Evolutionary conservation across 768 basidiomycete genomes (phyloP).

Genomic region (Hygrophoropsis aurantiaca): DNA sequence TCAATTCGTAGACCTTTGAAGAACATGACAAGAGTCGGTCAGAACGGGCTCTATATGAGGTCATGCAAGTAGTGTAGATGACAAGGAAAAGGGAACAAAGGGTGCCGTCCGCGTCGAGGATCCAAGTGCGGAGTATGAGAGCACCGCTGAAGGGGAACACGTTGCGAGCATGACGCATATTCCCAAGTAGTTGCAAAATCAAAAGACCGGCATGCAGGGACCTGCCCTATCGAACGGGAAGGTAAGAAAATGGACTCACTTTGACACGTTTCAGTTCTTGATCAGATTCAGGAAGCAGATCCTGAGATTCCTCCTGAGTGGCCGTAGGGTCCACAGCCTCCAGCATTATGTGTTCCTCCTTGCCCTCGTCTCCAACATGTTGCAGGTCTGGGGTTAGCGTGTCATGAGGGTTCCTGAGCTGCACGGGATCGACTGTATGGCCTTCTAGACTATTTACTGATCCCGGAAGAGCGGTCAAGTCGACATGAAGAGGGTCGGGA

Average conservation of each 20-base stretch:
- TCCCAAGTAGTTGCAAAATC: constrained; percentile 19
- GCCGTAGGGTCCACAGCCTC: constrained; percentile 38
- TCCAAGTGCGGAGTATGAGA: constrained; percentile 9
- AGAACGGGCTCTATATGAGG: constrained; percentile 29
- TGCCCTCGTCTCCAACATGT: constrained; percentile 32
- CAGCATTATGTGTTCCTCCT: constrained; percentile 33
- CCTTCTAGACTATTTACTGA: constrained; percentile 23
- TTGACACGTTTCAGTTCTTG: constrained; percentile 86
- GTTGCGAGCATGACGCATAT: constrained; percentile 23
- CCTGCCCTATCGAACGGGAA: constrained; percentile 16
- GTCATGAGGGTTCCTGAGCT: constrained; percentile 30
- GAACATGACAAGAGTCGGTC: constrained; percentile 25
- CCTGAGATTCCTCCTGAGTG: constrained; percentile 54
- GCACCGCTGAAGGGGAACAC: constrained; percentile 14
- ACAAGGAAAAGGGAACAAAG: constrained; percentile 14
- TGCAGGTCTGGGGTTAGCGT: constrained; percentile 31
- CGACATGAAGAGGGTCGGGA: constrained; percentile 20
- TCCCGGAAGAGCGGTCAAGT: constrained; percentile 25
- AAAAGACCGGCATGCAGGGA: constrained; percentile 11
- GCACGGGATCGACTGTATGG: constrained; percentile 24
- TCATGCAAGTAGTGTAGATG: constrained; percentile 24
- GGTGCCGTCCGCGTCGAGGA: constrained; percentile 15
- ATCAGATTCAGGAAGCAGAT: constrained; percentile 63
- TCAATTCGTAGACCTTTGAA: constrained; percentile 88
- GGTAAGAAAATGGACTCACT: constrained; percentile 42